Percentiles rank a stretch among this genome's conserved stretches.
Evolutionary conservation across 306 rosid species (phyloP).

Genomic region (Acacia confusa): DNA sequence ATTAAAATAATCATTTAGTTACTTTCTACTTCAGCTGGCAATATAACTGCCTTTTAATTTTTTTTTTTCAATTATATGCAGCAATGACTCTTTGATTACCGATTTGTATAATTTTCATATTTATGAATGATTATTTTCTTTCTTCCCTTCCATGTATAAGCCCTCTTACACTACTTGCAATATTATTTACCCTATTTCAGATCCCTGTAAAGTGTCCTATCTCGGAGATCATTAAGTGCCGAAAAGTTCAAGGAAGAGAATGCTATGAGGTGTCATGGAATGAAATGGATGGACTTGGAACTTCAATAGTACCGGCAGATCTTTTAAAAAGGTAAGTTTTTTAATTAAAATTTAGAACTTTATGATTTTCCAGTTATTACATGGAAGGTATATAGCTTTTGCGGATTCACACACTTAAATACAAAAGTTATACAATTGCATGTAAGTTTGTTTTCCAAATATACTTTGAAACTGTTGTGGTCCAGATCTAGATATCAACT

Average conservation of each 20-base stretch:
- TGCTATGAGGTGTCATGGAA: constrained; percentile 80
- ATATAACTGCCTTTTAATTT: neutral
- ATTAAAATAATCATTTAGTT: constrained; percentile 10
- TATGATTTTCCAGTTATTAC: neutral
- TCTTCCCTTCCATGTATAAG: neutral
- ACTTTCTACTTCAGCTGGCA: neutral
- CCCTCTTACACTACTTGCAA: neutral
- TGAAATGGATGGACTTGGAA: constrained; percentile 58
- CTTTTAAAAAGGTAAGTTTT: constrained; percentile 57
- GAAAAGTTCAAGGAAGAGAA: constrained; percentile 63
- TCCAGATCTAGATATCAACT: neutral
- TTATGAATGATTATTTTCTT: neutral
- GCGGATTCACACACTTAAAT: neutral
- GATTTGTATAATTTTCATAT: neutral
- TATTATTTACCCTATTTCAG: constrained; percentile 32
- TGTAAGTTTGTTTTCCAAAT: neutral
- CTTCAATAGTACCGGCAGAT: constrained; percentile 64
- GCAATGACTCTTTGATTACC: neutral
- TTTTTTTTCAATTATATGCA: neutral
- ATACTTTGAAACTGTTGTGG: neutral
- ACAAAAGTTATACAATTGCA: neutral
- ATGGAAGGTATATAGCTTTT: neutral
- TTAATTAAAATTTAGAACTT: neutral
- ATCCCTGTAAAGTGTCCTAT: constrained; percentile 74
- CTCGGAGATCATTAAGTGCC: constrained; percentile 59